These are phyloP conservation scores for Trypanosomatidae sp. DNA, from an alignment of 208 protist species.

Conservation along the genomic window DNA sequence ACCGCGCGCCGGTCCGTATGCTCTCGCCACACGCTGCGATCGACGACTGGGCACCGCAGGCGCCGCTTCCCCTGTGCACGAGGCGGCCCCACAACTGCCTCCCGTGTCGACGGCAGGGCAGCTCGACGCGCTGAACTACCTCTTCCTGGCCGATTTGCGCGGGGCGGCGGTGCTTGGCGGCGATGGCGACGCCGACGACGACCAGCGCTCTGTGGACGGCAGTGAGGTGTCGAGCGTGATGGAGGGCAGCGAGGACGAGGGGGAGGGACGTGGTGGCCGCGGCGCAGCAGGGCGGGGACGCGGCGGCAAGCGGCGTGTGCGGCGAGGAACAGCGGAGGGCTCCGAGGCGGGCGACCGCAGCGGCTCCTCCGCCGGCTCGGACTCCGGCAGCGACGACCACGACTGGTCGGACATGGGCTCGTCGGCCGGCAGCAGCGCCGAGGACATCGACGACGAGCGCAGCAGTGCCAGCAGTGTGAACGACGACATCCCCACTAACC, in stretches of 20 bases:
- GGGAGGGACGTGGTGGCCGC: slow-evolving; percentile 1
- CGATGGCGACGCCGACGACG: slow-evolving; percentile 14
- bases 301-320: no score
- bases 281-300: not conserved
- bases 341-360: slow-evolving; percentile 32
- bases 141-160: slow-evolving; percentile 22
- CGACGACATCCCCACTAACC: slow-evolving; percentile 26
- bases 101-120: no score
- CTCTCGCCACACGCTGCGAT: no score
- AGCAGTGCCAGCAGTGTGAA: slow-evolving; percentile 29
- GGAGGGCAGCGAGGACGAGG: slow-evolving; percentile 16
- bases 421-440: slow-evolving; percentile 8
- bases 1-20: no score
- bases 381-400: slow-evolving; percentile 29
- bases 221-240: slow-evolving; percentile 5
- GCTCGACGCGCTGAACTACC: slow-evolving; percentile 25
- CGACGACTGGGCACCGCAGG: no score
- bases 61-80: no score
- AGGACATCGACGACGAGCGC: slow-evolving; percentile 13
- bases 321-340: no score
- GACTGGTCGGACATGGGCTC: slow-evolving; percentile 24
- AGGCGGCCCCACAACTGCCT: no score
- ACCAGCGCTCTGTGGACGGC: slow-evolving; percentile 8
- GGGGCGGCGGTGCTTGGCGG: slow-evolving; percentile 1
- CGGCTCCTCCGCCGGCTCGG: slow-evolving; percentile 11